Evolutionary conservation across 2,329 filamentous ascomycete genomes (phyloP), one percentile per base, ranked within the genome.

Genomic region (Penicillium concentricum): DNA sequence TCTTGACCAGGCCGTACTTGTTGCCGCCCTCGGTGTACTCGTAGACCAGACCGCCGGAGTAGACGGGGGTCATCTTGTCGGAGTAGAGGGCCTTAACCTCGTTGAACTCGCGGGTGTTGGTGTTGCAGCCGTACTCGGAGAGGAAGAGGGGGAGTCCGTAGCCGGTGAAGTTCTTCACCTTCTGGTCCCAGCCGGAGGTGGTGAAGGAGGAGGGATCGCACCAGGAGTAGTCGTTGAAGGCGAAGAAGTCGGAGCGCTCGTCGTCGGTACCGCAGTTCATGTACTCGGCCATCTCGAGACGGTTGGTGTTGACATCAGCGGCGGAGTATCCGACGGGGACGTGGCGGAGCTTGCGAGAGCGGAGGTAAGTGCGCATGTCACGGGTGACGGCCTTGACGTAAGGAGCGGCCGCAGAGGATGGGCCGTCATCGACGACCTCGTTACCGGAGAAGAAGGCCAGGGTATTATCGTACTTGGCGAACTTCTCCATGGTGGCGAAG

Each of bases 1-100:
- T 80, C 56, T 84, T 77, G 71, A 92, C 91, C 57, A 96, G 87
- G 62, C 92, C 93, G 75, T 87, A 97, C 44, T 87, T 82, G 78
- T 87, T 91, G 59, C 82, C 81, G 76, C 95, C 91, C 77, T 95
- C 89, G 10, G 89, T 87, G 81, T 96, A 99, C 78, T 97, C 92
- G 79, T 97, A 99, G 75, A 97, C 90, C 38, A 99, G 84, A 74
- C 94, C 94, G 69, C 94, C 94, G 39, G 92, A 97, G 84, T 96
- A 97, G 68, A 97, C 92, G 18, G 75, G 67, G 8, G 88, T 92
- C 93, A 97, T 97, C 58, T 96, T 74, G 20, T 76, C 77, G 76
- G 80, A 84, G 87, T 97, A 97, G 56, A 99, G 82, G 44, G 92
- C 82, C 46, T 76, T 76, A 51, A 97, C 78, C 79, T 97, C 93